These are phyloP conservation scores for Tolypocladium amazonense DNA, from an alignment of 2,329 filamentous ascomycete genomes.

Conservation along the genomic window DNA sequence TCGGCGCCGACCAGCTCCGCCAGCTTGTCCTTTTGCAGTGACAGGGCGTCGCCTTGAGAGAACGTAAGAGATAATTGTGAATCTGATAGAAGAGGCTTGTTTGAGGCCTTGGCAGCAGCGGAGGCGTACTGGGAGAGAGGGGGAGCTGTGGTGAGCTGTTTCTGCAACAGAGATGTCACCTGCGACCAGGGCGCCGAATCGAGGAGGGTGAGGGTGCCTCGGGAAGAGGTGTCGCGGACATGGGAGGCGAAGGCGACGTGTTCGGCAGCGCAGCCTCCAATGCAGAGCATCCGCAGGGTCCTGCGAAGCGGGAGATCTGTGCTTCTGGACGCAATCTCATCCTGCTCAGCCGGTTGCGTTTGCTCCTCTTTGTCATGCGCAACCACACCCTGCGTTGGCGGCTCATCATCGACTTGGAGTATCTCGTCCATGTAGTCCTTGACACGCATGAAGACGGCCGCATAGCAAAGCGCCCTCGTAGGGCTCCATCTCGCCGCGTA, in stretches of 20 bases:
- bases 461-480: conserved; percentile 72
- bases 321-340: neutral
- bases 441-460: conserved; percentile 37
- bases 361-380: neutral
- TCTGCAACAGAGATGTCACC: conserved; percentile 49
- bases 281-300: conserved; percentile 30
- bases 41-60: conserved; percentile 37
- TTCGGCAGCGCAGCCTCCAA: conserved; percentile 52
- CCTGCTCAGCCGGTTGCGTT: neutral
- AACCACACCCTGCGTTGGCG: neutral
- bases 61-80: conserved; percentile 30
- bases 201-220: conserved; percentile 49
- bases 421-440: conserved; percentile 20
- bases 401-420: neutral
- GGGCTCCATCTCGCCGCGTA: conserved; percentile 92
- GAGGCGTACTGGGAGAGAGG: conserved; percentile 43
- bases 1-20: conserved; percentile 15
- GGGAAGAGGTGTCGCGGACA: conserved; percentile 17
- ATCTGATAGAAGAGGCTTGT: conserved; percentile 30
- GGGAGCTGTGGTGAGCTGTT: conserved; percentile 41
- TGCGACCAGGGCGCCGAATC: conserved; percentile 72
- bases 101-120: conserved; percentile 31
- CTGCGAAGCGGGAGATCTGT: neutral
- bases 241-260: conserved; percentile 43
- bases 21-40: conserved; percentile 24